Percentiles rank a stretch among this genome's conserved stretches.
These are phyloP conservation scores for Arabidopsis lyrata DNA, from an alignment of 441 rosid species.

Conservation along the genomic window DNA sequence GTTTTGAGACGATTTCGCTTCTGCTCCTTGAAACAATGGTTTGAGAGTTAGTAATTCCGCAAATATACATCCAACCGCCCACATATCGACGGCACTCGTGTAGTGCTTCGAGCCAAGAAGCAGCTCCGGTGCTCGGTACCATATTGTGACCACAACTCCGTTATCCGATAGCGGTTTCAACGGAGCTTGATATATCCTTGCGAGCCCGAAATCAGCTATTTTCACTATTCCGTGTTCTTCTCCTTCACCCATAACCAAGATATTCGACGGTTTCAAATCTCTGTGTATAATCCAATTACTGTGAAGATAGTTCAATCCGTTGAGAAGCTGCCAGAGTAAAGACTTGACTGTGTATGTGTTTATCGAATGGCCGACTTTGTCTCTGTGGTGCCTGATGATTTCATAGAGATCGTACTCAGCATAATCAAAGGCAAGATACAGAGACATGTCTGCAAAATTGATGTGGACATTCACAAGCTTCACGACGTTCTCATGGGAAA, in stretches of 20 bases:
- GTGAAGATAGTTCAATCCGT: slow-evolving; percentile 95
- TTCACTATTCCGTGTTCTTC: slow-evolving; percentile 94
- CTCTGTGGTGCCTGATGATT: slow-evolving; percentile 92
- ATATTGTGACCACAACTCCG: slow-evolving; percentile 97
- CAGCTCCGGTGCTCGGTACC: slow-evolving; percentile 99
- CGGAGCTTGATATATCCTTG: slow-evolving; percentile 95
- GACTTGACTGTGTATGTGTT: slow-evolving; percentile 91
- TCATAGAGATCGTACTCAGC: slow-evolving; percentile 97
- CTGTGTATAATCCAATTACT: slow-evolving; percentile 99
- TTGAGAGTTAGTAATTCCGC: slow-evolving; percentile 95
- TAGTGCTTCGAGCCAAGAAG: slow-evolving; percentile 98
- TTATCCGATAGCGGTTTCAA: slow-evolving; percentile 79
- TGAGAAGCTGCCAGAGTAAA: slow-evolving; percentile 95
- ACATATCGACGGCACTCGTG: slow-evolving; percentile 95
- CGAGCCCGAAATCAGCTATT: slow-evolving; percentile 97
- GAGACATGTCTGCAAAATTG: slow-evolving; percentile 90
- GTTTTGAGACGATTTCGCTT: slow-evolving; percentile 81
- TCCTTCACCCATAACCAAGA: slow-evolving; percentile 98
- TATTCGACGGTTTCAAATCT: slow-evolving; percentile 96
- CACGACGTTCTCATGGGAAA: slow-evolving; percentile 93
- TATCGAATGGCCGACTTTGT: slow-evolving; percentile 68
- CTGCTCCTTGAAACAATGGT: slow-evolving; percentile 95
- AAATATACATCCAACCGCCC: slow-evolving; percentile 99
- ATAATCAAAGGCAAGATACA: slow-evolving; percentile 92
- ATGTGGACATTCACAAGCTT: slow-evolving; percentile 98